A percentile compares a stretch with the other conserved stretches of the same genome.
These are phyloP conservation scores for Boletus sensibilis DNA, from an alignment of 768 basidiomycete species.

Conservation along the genomic window DNA sequence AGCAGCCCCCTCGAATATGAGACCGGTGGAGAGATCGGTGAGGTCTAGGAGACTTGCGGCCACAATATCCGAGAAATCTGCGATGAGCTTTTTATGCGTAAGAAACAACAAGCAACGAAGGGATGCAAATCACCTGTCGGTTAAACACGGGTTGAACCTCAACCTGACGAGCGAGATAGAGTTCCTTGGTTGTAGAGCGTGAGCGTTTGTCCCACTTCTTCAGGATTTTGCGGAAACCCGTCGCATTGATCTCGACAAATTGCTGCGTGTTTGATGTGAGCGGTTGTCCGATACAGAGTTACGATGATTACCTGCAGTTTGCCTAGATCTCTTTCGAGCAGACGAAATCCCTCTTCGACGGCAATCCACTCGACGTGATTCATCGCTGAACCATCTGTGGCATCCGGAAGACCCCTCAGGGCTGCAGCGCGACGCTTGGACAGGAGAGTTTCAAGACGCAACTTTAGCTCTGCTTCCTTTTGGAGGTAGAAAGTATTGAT, in stretches of 20 bases:
- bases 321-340: conserved; percentile 90
- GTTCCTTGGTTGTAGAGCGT: conserved; percentile 91
- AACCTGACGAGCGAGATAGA: conserved; percentile 93
- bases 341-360: conserved; percentile 92
- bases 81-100: conserved; percentile 66
- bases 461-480: conserved; percentile 91
- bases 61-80: conserved; percentile 91
- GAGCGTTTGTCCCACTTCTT: conserved; percentile 99
- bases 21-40: conserved; percentile 69
- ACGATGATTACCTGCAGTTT: conserved; percentile 77
- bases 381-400: conserved; percentile 53
- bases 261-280: conserved; percentile 51
- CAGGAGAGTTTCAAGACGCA: conserved; percentile 88
- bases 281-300: conserved; percentile 4
- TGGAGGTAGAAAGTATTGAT: conserved; percentile 98
- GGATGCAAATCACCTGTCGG: conserved; percentile 62
- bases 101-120: conserved; percentile 5
- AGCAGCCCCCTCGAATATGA: conserved; percentile 78
- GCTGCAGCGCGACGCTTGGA: conserved; percentile 90
- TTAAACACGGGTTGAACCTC: conserved; percentile 99
- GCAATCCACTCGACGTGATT: conserved; percentile 89
- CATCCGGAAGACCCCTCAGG: conserved; percentile 67
- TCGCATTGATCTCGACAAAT: conserved; percentile 97
- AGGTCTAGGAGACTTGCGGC: conserved; percentile 79
- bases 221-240: conserved; percentile 93